A percentile compares a stretch with the other conserved stretches of the same genome.
Conservation (phyloP, 2,329 filamentous ascomycete genomes). For the Didymellaceae sp. region DNA sequence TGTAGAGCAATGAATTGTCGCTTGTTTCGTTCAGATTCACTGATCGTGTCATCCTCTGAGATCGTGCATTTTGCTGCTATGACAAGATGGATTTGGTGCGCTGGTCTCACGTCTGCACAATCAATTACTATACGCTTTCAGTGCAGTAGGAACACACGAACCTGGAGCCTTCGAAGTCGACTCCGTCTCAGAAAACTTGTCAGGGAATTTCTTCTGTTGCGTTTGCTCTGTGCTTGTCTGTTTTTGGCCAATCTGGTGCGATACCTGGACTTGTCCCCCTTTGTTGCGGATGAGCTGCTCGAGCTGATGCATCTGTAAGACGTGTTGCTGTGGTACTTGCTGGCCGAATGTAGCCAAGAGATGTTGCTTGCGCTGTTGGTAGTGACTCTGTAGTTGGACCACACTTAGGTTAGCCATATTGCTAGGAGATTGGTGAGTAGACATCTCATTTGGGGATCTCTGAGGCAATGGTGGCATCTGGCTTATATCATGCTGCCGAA, state of each 20-base stretch:
- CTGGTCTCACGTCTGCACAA: too few relatives aligned
- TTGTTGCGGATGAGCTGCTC: conserved; percentile 36
- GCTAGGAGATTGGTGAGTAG: conserved; percentile 27
- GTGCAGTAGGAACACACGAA: too few relatives aligned
- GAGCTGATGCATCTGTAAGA: conserved; percentile 38
- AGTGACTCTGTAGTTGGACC: conserved; percentile 34
- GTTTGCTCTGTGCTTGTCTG: conserved; percentile 31
- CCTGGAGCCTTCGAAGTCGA: too few relatives aligned
- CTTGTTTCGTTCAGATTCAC: too few relatives aligned
- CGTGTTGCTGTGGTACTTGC: conserved; percentile 34
- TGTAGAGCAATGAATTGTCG: too few relatives aligned
- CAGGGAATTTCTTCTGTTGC: too few relatives aligned
- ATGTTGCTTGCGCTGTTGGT: conserved; percentile 33
- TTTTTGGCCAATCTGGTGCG: conserved; percentile 27
- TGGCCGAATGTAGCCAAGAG: conserved; percentile 33
- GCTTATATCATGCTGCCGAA: conserved; percentile 33
- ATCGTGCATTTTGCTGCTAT: too few relatives aligned
- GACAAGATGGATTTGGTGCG: too few relatives aligned
- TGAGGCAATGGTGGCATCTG: conserved; percentile 43
- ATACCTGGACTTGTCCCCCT: conserved; percentile 20
- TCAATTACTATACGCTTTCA: too few relatives aligned
- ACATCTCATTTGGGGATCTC: conserved; percentile 30
- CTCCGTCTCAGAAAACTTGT: too few relatives aligned
- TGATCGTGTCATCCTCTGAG: too few relatives aligned
- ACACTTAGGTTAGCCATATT: conserved; percentile 38